Conservation (phyloP, 805 yeast species). For the Candida ovalis region DNA sequence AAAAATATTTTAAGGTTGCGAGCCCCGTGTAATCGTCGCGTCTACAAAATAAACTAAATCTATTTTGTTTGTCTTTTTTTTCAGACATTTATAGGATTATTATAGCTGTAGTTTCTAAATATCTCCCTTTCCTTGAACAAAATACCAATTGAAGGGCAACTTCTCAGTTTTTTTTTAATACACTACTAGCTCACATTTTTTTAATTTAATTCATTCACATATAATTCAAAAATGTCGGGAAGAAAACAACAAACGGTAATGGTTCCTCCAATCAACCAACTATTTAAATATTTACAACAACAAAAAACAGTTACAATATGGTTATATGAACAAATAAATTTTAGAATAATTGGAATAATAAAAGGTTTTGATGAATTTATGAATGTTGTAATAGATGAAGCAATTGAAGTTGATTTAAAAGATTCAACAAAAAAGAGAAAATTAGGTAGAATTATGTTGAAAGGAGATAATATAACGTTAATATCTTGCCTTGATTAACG, state of each 20-base stretch:
- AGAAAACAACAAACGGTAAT: constrained; percentile 47
- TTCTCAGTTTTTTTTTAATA: no score
- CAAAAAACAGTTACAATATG: constrained; percentile 78
- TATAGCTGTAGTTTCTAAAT: neutral
- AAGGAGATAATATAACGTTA: constrained; percentile 91
- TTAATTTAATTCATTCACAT: neutral
- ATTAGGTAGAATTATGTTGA: constrained; percentile 75
- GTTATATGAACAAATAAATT: constrained; percentile 81
- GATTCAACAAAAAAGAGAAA: constrained; percentile 38
- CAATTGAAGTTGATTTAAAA: constrained; percentile 56
- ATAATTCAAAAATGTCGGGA: constrained; percentile 33
- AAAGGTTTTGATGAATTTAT: constrained; percentile 97
- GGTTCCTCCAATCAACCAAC: constrained; percentile 89
- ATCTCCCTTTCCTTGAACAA: neutral
- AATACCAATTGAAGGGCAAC: no score
- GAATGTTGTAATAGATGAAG: constrained; percentile 68
- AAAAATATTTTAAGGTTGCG: neutral
- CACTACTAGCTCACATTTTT: neutral
- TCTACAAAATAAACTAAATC: neutral
- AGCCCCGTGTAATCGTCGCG: neutral
- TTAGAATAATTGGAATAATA: constrained; percentile 76
- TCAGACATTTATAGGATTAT: neutral
- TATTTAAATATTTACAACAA: constrained; percentile 82
- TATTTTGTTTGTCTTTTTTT: no score
- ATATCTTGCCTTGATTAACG: constrained; percentile 39